Conservation (phyloP, 139 green algal species). For the Prasinococcaceae sp. region DNA sequence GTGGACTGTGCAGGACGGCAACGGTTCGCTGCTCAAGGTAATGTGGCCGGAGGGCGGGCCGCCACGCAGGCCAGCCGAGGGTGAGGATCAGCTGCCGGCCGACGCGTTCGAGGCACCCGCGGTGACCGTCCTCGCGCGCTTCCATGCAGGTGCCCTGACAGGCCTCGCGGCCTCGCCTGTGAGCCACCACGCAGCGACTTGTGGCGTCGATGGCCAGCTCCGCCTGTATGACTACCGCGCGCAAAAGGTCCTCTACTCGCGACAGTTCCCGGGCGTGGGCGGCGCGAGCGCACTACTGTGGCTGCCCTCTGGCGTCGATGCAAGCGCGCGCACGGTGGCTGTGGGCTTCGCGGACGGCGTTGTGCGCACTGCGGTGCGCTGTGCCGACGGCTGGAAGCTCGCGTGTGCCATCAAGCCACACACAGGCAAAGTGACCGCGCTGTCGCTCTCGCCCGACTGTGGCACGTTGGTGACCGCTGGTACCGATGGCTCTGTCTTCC, state of each 20-base stretch:
- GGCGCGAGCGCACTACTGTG: neutral
- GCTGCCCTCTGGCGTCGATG: constrained; percentile 4
- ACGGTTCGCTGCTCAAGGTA: constrained; percentile 30
- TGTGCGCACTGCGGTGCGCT: constrained; percentile 30
- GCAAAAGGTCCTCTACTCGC: neutral
- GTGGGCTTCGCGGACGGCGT: constrained; percentile 40
- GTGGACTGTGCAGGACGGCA: constrained; percentile 42
- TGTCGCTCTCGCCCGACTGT: constrained; percentile 27
- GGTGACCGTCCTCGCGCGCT: no score
- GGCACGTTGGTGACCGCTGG: constrained; percentile 21
- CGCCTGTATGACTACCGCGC: neutral
- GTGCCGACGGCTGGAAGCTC: constrained; percentile 32
- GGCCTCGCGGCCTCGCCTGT: constrained; percentile 24
- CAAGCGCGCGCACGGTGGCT: constrained; percentile 2
- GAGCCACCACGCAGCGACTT: constrained; percentile 34
- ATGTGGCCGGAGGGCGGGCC: neutral
- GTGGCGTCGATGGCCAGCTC: neutral
- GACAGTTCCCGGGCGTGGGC: neutral
- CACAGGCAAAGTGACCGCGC: constrained; percentile 21
- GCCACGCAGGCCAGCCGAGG: constrained; percentile 13
- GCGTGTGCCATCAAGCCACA: constrained; percentile 39
- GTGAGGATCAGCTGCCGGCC: no score
- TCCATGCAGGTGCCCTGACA: constrained; percentile 35
- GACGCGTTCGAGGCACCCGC: no score
- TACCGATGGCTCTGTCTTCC: constrained; percentile 41